A percentile compares a stretch with the other conserved stretches of the same genome.
Conservation (phyloP, 176 grass and related monocot genomes). For the Dendrocalamus sinicus region DNA sequence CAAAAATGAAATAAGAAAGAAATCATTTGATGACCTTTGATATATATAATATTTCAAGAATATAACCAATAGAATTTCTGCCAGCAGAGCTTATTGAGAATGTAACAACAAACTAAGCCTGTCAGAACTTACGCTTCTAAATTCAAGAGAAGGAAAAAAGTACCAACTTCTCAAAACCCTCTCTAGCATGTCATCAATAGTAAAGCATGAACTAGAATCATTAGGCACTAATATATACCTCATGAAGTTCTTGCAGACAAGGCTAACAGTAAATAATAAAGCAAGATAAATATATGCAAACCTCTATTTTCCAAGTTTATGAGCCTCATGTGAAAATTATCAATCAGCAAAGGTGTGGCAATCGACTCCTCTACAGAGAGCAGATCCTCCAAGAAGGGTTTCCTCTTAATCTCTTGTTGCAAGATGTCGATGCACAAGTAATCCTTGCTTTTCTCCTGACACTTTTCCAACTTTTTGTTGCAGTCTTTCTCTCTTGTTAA, state of each 20-base stretch:
- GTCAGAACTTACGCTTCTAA: constrained; percentile 7
- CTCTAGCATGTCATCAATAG: neutral
- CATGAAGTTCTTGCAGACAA: constrained; percentile 1
- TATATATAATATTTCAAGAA: neutral
- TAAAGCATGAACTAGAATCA: constrained; percentile 10
- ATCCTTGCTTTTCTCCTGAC: constrained; percentile 63
- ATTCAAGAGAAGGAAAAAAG: neutral
- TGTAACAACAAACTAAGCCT: constrained; percentile 5
- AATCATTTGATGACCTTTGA: neutral
- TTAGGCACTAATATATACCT: neutral
- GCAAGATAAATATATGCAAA: constrained; percentile 26
- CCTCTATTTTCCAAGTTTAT: constrained; percentile 83
- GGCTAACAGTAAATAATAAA: neutral
- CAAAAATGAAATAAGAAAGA: neutral
- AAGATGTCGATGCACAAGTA: constrained; percentile 75
- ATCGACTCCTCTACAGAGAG: constrained; percentile 53
- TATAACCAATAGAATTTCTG: neutral
- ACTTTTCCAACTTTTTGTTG: constrained; percentile 41
- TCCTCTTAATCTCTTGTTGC: constrained; percentile 66
- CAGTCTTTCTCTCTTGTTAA: constrained; percentile 69
- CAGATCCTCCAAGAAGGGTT: neutral
- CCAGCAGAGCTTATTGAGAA: constrained; percentile 12
- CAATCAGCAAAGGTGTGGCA: constrained; percentile 56
- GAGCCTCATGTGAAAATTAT: constrained; percentile 73
- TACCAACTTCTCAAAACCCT: neutral